Base-by-base conservation (phyloP, 225 moss, liverwort and hornwort species). In the Anthoceros angustus region DNA sequence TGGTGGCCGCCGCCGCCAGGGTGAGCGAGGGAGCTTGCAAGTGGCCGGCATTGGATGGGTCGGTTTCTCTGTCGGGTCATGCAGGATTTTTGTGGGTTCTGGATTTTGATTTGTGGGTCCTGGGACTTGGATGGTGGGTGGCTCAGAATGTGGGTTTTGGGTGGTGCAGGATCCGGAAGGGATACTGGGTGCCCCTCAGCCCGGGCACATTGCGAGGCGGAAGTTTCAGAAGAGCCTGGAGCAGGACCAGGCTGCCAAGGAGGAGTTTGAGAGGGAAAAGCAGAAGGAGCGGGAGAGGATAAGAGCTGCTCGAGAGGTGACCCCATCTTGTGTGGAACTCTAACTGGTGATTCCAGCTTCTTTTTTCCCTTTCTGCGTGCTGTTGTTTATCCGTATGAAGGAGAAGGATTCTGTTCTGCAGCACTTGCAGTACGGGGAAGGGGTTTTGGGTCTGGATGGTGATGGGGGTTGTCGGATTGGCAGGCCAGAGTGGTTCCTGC, bases 131-230 rank as follows among this genome's bases (percentile, higher is more conserved):
- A 25, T 26, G 5, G 12, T 10, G 26, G 15, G 6, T 32, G 48
- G 14, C 9, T 38, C 9, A 25, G 23, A 68, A 20, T 32, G 32
- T 41, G 65, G 7, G 24, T 40, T 73, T 63, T 64, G 26, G 21
- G 61, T 32, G 32, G 32, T 32, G 48, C 76, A 98, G 95, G 95
- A 98, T 75, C 95, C 95, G 0, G 95, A 98, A 72, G 87, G 86
- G 8, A 81, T 98, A 64, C 67, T 98, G 62, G 68, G 76, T 11
- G 69, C 89, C 15, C 95, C 95, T 39, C 80, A 87, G 24, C 82
- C 82, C 2, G 84, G 92, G 48, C 95, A 89, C 76, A 84, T 98
- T 62, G 46, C 82, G 2, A 78, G 87, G 62, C 78, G 91, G 65
- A 75, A 68, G 46, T 81, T 81, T 32, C 70, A 81, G 61, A 83